Evolutionary conservation across 176 grass and related monocot genomes (phyloP).

Genomic region (Chrysopogon serrulatus): DNA sequence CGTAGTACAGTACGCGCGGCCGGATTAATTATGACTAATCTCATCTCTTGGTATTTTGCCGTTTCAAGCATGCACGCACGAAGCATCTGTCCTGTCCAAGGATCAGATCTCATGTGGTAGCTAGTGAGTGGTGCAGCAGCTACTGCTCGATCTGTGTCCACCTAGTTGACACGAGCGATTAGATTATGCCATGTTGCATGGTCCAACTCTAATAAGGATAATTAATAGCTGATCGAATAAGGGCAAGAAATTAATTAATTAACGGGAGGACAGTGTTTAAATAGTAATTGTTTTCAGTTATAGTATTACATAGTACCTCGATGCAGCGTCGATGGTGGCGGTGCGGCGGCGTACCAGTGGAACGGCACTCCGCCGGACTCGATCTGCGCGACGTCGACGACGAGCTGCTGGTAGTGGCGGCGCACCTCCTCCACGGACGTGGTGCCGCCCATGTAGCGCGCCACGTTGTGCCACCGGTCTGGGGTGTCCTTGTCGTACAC

Average conservation of each 20-base stretch:
- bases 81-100: not conserved
- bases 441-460: constrained; percentile 46
- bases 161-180: no score
- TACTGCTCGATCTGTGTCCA: not conserved
- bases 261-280: not conserved
- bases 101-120: constrained; percentile 32
- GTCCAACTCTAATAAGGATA: not conserved
- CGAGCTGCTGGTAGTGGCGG: constrained; percentile 50
- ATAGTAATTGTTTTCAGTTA: no score
- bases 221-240: not conserved
- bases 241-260: not conserved
- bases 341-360: constrained; percentile 22
- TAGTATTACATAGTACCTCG: constrained; percentile 13
- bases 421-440: constrained; percentile 60
- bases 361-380: constrained; percentile 44
- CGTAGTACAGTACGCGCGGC: no score
- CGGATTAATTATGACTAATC: constrained; percentile 1
- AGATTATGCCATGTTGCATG: no score
- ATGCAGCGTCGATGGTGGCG: not conserved
- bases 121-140: not conserved
- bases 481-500: constrained; percentile 52
- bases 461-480: constrained; percentile 71
- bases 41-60: not conserved
- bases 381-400: constrained; percentile 43
- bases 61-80: constrained; percentile 7